Evolutionary conservation across 345 rosid species (phyloP).

Genomic region (Pelargonium nanum): DNA sequence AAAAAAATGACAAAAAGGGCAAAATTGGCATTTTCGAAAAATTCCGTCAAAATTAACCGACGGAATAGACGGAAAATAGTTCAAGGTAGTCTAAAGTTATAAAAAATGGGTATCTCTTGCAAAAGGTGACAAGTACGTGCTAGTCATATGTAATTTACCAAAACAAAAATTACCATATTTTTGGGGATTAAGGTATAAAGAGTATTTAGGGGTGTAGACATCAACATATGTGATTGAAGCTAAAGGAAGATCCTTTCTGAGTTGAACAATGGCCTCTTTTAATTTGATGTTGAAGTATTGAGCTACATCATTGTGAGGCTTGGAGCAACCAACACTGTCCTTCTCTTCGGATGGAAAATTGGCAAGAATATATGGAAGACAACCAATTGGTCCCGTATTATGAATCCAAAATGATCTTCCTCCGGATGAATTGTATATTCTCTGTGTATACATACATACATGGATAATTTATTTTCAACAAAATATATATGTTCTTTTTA

Average conservation of each 20-base stretch:
- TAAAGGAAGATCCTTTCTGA: slow-evolving; percentile 40
- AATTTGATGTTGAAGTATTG: slow-evolving; percentile 34
- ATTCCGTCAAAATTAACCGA: no score
- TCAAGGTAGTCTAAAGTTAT: not conserved
- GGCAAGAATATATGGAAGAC: slow-evolving; percentile 33
- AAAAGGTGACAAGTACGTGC: not conserved
- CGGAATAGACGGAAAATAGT: not conserved
- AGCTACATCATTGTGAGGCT: slow-evolving; percentile 37
- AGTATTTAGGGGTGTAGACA: slow-evolving; percentile 43
- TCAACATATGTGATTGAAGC: slow-evolving; percentile 61
- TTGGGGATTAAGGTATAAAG: slow-evolving; percentile 41
- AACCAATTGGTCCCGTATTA: slow-evolving; percentile 69
- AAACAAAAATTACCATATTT: slow-evolving; percentile 26
- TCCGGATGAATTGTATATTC: slow-evolving; percentile 22
- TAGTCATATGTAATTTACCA: not conserved
- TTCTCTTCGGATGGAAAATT: slow-evolving; percentile 15
- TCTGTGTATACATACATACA: no score
- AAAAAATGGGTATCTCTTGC: not conserved
- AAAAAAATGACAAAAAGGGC: no score
- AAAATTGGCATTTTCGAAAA: no score
- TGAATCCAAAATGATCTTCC: slow-evolving; percentile 62
- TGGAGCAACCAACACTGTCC: slow-evolving; percentile 44
- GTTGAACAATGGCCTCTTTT: slow-evolving; percentile 23
- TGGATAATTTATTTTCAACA: no score
- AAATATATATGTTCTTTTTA: no score